Evolutionary conservation across 1,284 basidiomycete species (phyloP).

Genomic region (Irpex lacteus): DNA sequence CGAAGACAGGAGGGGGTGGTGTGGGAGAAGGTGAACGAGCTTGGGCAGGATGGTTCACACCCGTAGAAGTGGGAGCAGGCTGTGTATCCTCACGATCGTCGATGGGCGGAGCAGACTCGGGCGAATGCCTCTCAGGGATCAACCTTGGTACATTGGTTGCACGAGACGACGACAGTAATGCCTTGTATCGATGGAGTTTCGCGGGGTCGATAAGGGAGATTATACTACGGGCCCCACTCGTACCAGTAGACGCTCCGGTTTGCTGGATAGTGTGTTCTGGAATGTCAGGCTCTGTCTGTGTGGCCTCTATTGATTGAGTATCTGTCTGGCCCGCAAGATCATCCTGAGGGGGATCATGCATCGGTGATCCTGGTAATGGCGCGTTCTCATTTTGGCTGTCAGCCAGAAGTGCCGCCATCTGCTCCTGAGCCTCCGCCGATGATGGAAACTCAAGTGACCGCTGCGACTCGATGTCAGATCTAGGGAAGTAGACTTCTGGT

Average conservation of each 20-base stretch:
- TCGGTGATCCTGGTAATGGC: background rate
- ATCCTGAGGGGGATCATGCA: background rate
- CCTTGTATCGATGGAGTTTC: conserved; percentile 11
- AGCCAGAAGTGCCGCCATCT: background rate
- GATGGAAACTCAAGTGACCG: background rate
- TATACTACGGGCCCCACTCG: conserved; percentile 5
- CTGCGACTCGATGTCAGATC: background rate
- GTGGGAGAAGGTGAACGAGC: background rate
- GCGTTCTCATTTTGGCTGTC: too few relatives aligned
- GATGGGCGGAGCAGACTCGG: background rate
- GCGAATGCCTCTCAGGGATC: background rate
- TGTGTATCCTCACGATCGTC: background rate
- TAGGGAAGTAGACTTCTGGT: background rate
- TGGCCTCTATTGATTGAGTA: background rate
- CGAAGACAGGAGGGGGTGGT: background rate
- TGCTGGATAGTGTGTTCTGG: background rate
- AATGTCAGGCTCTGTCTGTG: background rate
- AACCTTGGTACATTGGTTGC: too few relatives aligned
- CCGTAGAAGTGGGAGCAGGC: background rate
- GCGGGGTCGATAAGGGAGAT: conserved; percentile 11
- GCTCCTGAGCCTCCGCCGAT: background rate
- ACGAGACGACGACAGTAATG: background rate
- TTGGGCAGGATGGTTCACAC: background rate
- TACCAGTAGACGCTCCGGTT: conserved; percentile 3
- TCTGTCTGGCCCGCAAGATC: background rate